A percentile compares a stretch with the other conserved stretches of the same genome.
Conservation (phyloP, 2,329 filamentous ascomycete species). For the Xylaria sp. region DNA sequence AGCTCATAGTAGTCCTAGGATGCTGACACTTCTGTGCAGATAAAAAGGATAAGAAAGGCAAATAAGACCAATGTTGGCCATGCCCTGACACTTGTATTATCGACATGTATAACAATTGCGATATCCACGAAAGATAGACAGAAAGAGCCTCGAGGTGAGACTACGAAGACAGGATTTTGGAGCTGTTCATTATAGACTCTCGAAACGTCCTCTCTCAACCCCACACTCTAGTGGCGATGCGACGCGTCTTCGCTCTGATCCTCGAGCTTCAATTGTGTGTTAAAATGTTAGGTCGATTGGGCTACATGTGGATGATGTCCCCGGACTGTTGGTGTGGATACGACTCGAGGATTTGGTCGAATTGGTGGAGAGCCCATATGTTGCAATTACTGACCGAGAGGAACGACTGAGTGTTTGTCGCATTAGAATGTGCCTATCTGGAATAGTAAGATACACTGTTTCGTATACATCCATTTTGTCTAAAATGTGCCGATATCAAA, state of each 20-base stretch:
- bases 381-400: background rate
- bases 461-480: no score
- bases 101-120: slow-evolving; percentile 27
- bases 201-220: background rate
- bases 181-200: background rate
- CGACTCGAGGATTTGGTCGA: background rate
- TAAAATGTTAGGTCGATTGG: background rate
- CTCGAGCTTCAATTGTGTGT: background rate
- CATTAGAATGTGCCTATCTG: background rate
- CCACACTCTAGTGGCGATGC: background rate
- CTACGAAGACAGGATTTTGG: background rate
- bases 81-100: slow-evolving; percentile 23
- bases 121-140: slow-evolving; percentile 16
- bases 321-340: background rate
- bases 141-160: background rate
- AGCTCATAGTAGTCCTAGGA: background rate
- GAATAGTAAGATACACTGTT: background rate
- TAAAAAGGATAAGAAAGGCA: slow-evolving; percentile 23
- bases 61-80: slow-evolving; percentile 1
- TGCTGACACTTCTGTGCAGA: slow-evolving; percentile 24
- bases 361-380: background rate
- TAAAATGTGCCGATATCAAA: background rate
- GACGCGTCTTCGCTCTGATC: no score
- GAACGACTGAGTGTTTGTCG: background rate
- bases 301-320: background rate